A percentile compares a stretch with the other conserved stretches of the same genome.
phyloP scores from a whole-genome alignment of 331 rosid genomes.

The Malus hybrid region DNA sequence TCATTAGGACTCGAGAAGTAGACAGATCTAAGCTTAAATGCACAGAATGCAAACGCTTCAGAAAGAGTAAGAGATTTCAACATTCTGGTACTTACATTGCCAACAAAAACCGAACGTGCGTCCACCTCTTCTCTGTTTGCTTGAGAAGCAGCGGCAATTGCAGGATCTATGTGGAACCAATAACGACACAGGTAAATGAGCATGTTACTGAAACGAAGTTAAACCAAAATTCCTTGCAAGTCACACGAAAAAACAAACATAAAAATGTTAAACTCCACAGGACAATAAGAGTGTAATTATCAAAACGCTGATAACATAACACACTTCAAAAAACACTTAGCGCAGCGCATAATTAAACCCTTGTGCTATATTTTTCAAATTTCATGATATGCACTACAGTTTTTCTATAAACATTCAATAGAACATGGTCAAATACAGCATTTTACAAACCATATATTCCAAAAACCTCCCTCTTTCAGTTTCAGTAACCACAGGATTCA shows the following conservation, averaged over 20 bases:
- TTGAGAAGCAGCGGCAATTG: constrained; percentile 55
- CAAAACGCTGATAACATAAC: background rate
- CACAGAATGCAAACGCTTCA: background rate
- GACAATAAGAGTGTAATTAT: background rate
- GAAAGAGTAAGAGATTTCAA: background rate
- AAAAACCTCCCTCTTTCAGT: no score
- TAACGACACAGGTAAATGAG: background rate
- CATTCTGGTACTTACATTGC: constrained; percentile 62
- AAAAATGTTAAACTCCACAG: background rate
- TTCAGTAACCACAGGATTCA: background rate
- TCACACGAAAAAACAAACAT: background rate
- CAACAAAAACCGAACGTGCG: constrained; percentile 81
- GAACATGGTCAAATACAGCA: background rate
- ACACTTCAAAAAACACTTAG: background rate
- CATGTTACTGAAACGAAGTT: background rate
- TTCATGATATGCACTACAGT: background rate
- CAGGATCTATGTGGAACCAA: constrained; percentile 47
- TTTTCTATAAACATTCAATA: background rate
- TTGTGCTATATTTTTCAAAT: background rate
- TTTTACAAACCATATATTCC: background rate
- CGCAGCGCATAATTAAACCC: background rate
- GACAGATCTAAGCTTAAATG: background rate
- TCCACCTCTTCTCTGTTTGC: constrained; percentile 85
- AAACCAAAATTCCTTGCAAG: background rate
- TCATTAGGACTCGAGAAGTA: background rate